Conservation (phyloP, 108 stramenopile species). For the Epipyxis sp. region DNA sequence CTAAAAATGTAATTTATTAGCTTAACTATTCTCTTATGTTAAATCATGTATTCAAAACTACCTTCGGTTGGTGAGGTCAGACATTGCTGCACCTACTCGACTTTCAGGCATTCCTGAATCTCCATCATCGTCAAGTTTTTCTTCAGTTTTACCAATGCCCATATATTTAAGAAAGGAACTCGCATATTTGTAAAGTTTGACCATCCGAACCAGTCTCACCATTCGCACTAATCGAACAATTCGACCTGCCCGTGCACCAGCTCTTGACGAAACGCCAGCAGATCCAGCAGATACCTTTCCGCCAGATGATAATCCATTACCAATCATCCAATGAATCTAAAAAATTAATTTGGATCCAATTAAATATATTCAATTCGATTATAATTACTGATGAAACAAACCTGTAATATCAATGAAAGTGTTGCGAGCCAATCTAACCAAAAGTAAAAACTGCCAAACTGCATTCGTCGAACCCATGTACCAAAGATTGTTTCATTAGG, state of each 20-base stretch:
- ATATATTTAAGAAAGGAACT: neutral
- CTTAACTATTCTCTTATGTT: no score
- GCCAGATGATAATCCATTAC: neutral
- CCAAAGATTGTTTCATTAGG: neutral
- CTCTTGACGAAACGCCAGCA: constrained; percentile 16
- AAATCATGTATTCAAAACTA: no score
- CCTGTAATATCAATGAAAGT: constrained; percentile 51
- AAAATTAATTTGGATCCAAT: neutral
- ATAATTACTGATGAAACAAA: neutral
- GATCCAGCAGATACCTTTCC: neutral
- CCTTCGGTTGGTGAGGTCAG: constrained; percentile 67
- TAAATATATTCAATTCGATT: neutral
- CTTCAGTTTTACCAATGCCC: neutral
- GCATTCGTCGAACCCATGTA: constrained; percentile 16
- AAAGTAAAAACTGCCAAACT: constrained; percentile 64
- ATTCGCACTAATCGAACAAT: constrained; percentile 57
- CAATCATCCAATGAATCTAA: constrained; percentile 24
- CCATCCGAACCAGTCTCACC: constrained; percentile 64
- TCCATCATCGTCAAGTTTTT: neutral
- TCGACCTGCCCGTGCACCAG: constrained; percentile 18
- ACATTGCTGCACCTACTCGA: constrained; percentile 65
- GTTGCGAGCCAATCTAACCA: constrained; percentile 68
- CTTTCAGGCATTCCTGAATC: constrained; percentile 36
- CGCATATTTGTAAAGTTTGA: constrained; percentile 62
- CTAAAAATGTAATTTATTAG: no score